Base-by-base conservation (phyloP, 2,329 filamentous ascomycete species). In the Aspergillus viridinutans region DNA sequence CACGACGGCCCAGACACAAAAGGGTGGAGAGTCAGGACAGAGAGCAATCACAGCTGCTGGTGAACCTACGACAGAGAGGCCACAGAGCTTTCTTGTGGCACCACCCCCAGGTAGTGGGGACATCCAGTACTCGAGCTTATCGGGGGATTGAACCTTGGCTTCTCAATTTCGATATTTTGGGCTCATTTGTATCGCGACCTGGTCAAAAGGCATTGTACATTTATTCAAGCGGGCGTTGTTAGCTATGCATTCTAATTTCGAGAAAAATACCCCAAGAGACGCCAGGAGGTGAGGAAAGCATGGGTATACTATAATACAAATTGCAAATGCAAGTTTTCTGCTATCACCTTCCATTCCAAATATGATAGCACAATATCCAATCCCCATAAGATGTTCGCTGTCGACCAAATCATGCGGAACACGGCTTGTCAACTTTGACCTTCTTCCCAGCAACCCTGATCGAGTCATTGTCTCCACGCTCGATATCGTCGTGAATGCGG, bases 401-500 rank as follows among this genome's bases (percentile, higher is more conserved):
- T 53, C 32, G 43, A 49, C 6, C 35, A 47, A 38, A 54, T 62
- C 59, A 70, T 55, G 69, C 74, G 25, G 74, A 74, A 58, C 76
- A 78, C 48, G 74, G 66, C 64, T 77, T 76, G 48, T 74, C 72
- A 54, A 76, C 68, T 65, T 75, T 76, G 40, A 76, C 70, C 20
- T 66, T 61, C 63, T 74, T 65, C 35, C 67, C 66, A 1, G 76
- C 80, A 2, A 85, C 79, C 75, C 92, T 95, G 67, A 97, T 85
- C 35, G 88, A 90, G 66, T 97, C 92, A 70, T 99, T 99, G 76
- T 97, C 90, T 54, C 94, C 92, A 63, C 90, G 83, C 74, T 99
- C 93, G 29, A 89, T 99, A 63, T 96, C 80, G 59, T 96, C 84
- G 73, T 97, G 94, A 75, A 99, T 97, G 52, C 88, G 83, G 56